phyloP scores from a whole-genome alignment of 1,139 yeast species.

The Kodamaea plutei region DNA sequence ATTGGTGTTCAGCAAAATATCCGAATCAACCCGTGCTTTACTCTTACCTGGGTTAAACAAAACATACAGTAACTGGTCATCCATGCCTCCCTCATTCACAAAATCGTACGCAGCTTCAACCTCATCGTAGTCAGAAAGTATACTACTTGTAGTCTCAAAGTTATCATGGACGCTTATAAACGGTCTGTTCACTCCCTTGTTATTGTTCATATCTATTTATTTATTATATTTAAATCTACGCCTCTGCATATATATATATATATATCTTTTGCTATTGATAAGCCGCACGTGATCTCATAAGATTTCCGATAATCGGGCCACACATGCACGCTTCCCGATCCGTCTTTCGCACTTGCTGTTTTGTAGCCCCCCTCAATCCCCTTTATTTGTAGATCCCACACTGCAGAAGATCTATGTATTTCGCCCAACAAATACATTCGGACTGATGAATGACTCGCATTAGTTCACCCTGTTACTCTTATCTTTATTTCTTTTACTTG shows the following conservation, averaged over 20 bases:
- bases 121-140: constrained; percentile 20
- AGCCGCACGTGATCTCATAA: constrained; percentile 1
- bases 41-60: constrained; percentile 32
- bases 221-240: too few species aligned
- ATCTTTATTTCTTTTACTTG: too few species aligned
- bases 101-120: constrained; percentile 9
- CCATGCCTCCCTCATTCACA: constrained; percentile 12
- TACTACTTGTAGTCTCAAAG: constrained; percentile 16
- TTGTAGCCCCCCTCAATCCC: too few species aligned
- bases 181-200: constrained; percentile 6
- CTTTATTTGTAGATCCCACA: too few species aligned
- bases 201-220: constrained; percentile 7
- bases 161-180: constrained; percentile 6
- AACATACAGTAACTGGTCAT: constrained; percentile 41
- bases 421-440: too few species aligned
- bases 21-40: constrained; percentile 19
- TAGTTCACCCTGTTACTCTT: too few species aligned
- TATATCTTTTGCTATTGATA: not conserved
- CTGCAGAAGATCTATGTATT: too few species aligned
- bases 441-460: too few species aligned
- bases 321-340: too few species aligned
- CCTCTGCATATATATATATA: too few species aligned
- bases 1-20: constrained; percentile 38
- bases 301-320: too few species aligned
- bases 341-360: too few species aligned